phyloP scores from a whole-genome alignment of 1,139 yeast species.

The Saccharomyces hybrid region DNA sequence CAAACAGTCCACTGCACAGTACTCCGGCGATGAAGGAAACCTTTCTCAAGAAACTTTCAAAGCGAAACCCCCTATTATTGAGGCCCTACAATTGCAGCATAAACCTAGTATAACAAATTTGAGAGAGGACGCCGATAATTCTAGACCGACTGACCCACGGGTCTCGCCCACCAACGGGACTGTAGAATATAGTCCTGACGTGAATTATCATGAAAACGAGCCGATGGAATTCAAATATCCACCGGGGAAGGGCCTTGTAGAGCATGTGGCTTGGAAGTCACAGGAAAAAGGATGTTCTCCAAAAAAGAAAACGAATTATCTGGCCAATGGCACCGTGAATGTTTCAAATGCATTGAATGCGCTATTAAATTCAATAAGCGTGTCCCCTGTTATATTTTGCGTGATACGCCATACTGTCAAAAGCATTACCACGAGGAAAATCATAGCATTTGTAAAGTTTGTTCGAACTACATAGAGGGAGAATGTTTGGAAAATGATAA shows the following conservation, averaged over 20 bases:
- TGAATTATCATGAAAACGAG: neutral
- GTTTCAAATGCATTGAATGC: slow-evolving; percentile 73
- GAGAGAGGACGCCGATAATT: neutral
- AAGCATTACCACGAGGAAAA: slow-evolving; percentile 73
- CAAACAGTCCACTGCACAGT: neutral
- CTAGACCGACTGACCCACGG: neutral
- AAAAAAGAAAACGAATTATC: slow-evolving; percentile 65
- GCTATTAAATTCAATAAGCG: slow-evolving; percentile 46
- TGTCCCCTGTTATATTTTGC: slow-evolving; percentile 68
- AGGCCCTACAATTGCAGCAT: neutral
- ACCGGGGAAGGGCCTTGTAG: slow-evolving; percentile 76
- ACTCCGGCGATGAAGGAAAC: neutral
- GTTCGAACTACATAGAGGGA: slow-evolving; percentile 80
- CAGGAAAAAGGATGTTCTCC: slow-evolving; percentile 60
- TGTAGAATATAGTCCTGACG: neutral
- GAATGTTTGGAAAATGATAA: slow-evolving; percentile 75
- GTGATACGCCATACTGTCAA: slow-evolving; percentile 76
- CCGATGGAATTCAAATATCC: slow-evolving; percentile 26
- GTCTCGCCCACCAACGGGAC: neutral
- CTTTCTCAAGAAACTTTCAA: neutral
- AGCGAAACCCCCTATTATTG: neutral
- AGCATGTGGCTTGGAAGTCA: slow-evolving; percentile 40
- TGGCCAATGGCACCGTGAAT: slow-evolving; percentile 90
- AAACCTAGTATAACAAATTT: neutral
- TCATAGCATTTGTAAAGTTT: slow-evolving; percentile 63